Conservation (phyloP, 176 grass and related monocot genomes). For the Juncus effusus region DNA sequence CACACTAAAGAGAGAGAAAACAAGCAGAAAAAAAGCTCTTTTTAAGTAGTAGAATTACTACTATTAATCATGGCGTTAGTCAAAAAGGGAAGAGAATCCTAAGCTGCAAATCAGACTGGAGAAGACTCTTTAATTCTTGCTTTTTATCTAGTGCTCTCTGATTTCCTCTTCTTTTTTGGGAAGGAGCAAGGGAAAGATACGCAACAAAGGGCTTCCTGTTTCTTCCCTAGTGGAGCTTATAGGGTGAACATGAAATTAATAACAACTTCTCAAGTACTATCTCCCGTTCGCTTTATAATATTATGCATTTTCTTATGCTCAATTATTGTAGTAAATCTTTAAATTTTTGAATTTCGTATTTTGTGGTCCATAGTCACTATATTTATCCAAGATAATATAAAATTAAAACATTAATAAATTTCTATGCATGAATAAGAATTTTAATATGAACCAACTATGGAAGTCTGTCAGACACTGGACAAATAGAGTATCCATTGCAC, state of each 20-base stretch:
- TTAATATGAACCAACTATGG: not conserved
- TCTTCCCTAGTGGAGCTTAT: not conserved
- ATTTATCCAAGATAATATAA: too few species aligned
- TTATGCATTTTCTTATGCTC: not conserved
- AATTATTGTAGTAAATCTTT: not conserved
- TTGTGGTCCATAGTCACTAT: too few species aligned
- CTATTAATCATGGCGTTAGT: slow-evolving; percentile 24
- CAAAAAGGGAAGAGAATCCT: slow-evolving; percentile 26
- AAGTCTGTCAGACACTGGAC: not conserved
- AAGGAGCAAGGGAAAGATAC: not conserved
- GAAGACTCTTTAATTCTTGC: slow-evolving; percentile 19
- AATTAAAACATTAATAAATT: slow-evolving; percentile 1
- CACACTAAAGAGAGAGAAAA: slow-evolving; percentile 17
- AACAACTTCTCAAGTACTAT: slow-evolving; percentile 8
- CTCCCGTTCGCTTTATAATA: not conserved
- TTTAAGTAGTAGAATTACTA: slow-evolving; percentile 19
- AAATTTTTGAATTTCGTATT: too few species aligned
- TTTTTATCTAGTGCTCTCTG: slow-evolving; percentile 25
- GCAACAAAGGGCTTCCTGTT: slow-evolving; percentile 6
- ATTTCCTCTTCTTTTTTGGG: not conserved
- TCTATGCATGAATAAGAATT: not conserved
- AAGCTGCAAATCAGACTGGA: slow-evolving; percentile 10
- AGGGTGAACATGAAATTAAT: not conserved
- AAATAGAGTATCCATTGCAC: not conserved
- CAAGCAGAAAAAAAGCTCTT: not conserved